A percentile compares a stretch with the other conserved stretches of the same genome.
Conservation (phyloP, 2,329 filamentous ascomycete genomes). For the Ambrosiella xylebori region DNA sequence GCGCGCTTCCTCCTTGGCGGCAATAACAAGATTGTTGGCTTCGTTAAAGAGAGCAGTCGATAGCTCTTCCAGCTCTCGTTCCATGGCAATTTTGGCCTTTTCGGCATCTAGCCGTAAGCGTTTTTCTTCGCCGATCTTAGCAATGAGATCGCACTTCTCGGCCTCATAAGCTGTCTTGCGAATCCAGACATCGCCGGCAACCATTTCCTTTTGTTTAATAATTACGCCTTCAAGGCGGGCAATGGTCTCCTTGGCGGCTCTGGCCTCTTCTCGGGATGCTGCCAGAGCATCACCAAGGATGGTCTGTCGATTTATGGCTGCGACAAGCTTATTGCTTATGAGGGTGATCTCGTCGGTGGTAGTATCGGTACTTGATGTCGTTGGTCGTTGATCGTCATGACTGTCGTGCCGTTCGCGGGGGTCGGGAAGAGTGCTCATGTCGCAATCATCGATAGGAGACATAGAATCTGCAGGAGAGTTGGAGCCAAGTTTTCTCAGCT, state of each 20-base stretch:
- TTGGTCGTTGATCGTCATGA: not conserved
- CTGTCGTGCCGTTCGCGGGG: slow-evolving; percentile 31
- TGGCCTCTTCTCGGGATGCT: slow-evolving; percentile 66
- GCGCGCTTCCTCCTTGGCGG: slow-evolving; percentile 75
- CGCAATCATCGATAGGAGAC: slow-evolving; percentile 30
- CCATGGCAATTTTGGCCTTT: slow-evolving; percentile 72
- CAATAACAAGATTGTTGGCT: slow-evolving; percentile 87
- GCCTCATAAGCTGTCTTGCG: slow-evolving; percentile 55
- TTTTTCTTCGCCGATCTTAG: slow-evolving; percentile 46
- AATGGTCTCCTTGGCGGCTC: slow-evolving; percentile 50
- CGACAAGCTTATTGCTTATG: slow-evolving; percentile 87
- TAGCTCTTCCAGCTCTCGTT: slow-evolving; percentile 77
- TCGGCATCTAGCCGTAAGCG: slow-evolving; percentile 47
- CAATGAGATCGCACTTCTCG: slow-evolving; percentile 45
- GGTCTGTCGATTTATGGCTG: slow-evolving; percentile 93
- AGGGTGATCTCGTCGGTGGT: slow-evolving; percentile 59
- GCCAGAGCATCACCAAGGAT: slow-evolving; percentile 76
- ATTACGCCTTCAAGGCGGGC: slow-evolving; percentile 47
- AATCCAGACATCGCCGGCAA: slow-evolving; percentile 60
- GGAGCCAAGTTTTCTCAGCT: not conserved
- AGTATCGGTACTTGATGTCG: not conserved
- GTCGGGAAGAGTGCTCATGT: slow-evolving; percentile 53
- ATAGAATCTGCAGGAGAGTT: not conserved
- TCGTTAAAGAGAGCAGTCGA: slow-evolving; percentile 94
- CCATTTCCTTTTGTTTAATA: slow-evolving; percentile 52